phyloP scores from a whole-genome alignment of 306 rosid genomes.

The Rubus parviflorus region DNA sequence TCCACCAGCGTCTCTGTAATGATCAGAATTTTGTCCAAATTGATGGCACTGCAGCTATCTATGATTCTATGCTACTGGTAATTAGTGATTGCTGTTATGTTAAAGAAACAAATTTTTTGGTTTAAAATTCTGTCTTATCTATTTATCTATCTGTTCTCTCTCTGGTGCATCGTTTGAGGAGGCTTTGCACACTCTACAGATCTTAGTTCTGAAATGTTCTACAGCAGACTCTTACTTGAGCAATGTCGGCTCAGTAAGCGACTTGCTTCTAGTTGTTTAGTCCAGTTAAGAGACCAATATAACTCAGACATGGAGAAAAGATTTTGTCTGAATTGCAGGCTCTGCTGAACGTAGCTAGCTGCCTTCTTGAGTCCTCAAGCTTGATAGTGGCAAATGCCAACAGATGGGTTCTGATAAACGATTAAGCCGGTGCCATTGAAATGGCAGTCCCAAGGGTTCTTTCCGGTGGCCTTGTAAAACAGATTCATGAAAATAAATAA shows the following conservation, averaged over 20 bases:
- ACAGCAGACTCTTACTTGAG: too few species aligned
- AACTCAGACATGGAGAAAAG: not conserved
- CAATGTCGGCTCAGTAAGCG: too few species aligned
- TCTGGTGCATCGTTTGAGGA: too few species aligned
- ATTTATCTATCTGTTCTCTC: too few species aligned
- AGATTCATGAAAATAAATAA: slow-evolving; percentile 6
- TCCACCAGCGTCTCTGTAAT: slow-evolving; percentile 37
- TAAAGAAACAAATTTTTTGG: not conserved
- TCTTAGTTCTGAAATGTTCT: too few species aligned
- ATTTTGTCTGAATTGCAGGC: not conserved
- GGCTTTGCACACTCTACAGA: too few species aligned
- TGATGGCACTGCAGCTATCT: slow-evolving; percentile 10
- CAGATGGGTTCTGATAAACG: slow-evolving; percentile 15
- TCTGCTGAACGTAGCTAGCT: not conserved
- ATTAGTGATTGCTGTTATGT: not conserved
- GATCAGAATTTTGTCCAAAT: slow-evolving; percentile 33
- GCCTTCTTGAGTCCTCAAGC: not conserved
- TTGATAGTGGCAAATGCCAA: not conserved
- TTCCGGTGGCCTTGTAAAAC: slow-evolving; percentile 17
- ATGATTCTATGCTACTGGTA: not conserved
- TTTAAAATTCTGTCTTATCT: not conserved
- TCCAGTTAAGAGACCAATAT: too few species aligned
- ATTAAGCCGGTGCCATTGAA: slow-evolving; percentile 21
- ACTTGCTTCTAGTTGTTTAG: too few species aligned
- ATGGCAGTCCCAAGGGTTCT: slow-evolving; percentile 27